These are phyloP conservation scores for Neurospora sp. DNA, from an alignment of 495 filamentous ascomycete genomes.

Conservation along the genomic window DNA sequence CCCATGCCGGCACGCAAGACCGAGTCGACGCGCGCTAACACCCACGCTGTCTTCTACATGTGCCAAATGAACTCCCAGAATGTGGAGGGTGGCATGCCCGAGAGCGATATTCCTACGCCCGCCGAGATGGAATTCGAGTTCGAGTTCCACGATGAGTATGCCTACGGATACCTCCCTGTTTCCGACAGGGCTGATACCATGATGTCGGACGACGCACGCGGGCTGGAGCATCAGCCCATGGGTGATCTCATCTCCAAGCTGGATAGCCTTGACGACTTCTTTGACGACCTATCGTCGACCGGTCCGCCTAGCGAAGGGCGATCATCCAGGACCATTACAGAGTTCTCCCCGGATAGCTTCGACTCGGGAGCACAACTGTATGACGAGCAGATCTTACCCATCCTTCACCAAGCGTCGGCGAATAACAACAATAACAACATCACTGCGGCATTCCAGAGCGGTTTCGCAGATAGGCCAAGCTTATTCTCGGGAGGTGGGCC, in stretches of 20 bases:
- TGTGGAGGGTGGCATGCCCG: slow-evolving; percentile 43
- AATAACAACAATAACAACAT: slow-evolving; percentile 31
- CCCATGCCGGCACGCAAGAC: slow-evolving; percentile 87
- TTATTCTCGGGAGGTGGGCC: slow-evolving; percentile 33
- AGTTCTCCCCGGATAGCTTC: slow-evolving; percentile 49
- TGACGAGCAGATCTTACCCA: slow-evolving; percentile 87
- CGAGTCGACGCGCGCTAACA: slow-evolving; percentile 72
- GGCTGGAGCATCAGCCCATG: slow-evolving; percentile 46
- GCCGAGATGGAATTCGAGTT: slow-evolving; percentile 42
- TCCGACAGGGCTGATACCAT: slow-evolving; percentile 69
- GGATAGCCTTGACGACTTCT: slow-evolving; percentile 91
- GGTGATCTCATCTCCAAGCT: slow-evolving; percentile 83
- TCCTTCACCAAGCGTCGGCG: slow-evolving; percentile 59
- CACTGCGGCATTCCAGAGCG: slow-evolving; percentile 67
- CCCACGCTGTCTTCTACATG: slow-evolving; percentile 94
- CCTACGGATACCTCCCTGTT: slow-evolving; percentile 64
- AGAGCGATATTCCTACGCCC: slow-evolving; percentile 57
- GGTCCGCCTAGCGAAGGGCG: slow-evolving; percentile 44
- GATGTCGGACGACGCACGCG: slow-evolving; percentile 77
- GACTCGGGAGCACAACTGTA: slow-evolving; percentile 81
- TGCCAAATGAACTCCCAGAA: slow-evolving; percentile 38
- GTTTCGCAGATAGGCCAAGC: slow-evolving; percentile 64
- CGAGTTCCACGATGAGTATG: slow-evolving; percentile 89
- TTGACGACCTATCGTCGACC: slow-evolving; percentile 50
- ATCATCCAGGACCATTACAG: slow-evolving; percentile 53